phyloP scores from a whole-genome alignment of 805 yeast species.

The Scheffersomyces amazonensis region DNA sequence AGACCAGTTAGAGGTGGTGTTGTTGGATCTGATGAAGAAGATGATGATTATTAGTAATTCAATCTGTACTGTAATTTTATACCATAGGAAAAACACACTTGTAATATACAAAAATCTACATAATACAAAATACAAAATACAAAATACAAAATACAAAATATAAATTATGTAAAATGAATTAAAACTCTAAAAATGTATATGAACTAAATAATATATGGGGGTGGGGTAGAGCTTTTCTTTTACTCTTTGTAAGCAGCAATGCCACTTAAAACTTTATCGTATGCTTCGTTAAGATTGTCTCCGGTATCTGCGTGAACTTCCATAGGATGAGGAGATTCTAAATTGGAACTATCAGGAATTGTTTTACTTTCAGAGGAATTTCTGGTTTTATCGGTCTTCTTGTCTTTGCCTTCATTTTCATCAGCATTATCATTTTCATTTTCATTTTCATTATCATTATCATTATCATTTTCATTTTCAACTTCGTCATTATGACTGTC shows the following conservation, averaged over 20 bases:
- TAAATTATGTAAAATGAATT: background rate
- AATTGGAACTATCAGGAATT: background rate
- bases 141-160: too few relatives aligned
- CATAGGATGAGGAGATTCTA: background rate
- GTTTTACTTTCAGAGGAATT: background rate
- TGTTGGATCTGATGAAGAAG: constrained; percentile 9
- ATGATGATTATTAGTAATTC: constrained; percentile 12
- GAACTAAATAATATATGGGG: too few relatives aligned
- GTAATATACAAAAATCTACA: too few relatives aligned
- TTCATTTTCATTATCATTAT: background rate
- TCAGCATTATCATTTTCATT: background rate
- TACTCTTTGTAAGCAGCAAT: constrained; percentile 5
- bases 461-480: background rate
- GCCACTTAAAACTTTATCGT: constrained; percentile 19
- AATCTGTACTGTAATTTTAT: too few relatives aligned
- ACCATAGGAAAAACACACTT: too few relatives aligned
- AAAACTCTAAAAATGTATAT: too few relatives aligned
- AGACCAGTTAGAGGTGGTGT: constrained; percentile 1
- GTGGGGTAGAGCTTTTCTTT: background rate
- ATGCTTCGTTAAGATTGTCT: constrained; percentile 11
- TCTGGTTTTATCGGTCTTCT: background rate
- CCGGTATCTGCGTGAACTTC: background rate
- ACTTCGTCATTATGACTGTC: too few relatives aligned
- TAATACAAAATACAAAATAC: too few relatives aligned
- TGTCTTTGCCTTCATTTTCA: background rate